Evolutionary conservation across 768 basidiomycete genomes (phyloP).

Genomic region (Kwoniella europaea): DNA sequence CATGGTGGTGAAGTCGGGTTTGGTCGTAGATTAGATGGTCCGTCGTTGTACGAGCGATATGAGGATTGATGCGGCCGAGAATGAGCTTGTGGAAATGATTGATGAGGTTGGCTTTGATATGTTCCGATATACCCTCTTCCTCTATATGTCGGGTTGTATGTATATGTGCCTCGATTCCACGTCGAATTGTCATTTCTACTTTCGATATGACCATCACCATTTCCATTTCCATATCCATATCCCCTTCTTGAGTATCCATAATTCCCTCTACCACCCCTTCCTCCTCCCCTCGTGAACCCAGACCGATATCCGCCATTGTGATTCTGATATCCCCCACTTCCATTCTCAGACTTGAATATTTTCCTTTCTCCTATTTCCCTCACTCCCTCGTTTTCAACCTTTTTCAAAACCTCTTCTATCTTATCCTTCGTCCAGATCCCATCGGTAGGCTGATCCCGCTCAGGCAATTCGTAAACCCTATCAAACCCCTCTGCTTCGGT

Average conservation of each 20-base stretch:
- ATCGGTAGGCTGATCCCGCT: conserved; percentile 32
- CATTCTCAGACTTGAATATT: neutral
- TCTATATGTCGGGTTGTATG: neutral
- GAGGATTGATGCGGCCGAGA: no score
- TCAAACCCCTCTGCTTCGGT: conserved; percentile 50
- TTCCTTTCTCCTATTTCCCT: conserved; percentile 1
- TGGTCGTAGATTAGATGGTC: no score
- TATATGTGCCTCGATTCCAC: neutral
- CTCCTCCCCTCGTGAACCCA: neutral
- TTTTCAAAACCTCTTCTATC: neutral
- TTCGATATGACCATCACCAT: neutral
- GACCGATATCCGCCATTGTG: neutral
- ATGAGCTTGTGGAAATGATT: no score
- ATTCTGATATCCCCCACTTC: neutral
- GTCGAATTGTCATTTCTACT: neutral
- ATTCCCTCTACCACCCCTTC: neutral
- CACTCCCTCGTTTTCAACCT: neutral
- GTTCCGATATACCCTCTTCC: neutral
- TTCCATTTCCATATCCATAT: neutral
- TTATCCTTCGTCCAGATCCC: conserved; percentile 28
- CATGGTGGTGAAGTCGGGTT: no score
- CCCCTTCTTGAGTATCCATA: neutral
- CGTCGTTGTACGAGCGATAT: no score
- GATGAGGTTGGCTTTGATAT: no score
- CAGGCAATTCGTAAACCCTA: conserved; percentile 34